Evolutionary conservation across 2,329 filamentous ascomycete species (phyloP), one percentile per base, ranked within the genome.

Genomic region (Fusarium begoniae): DNA sequence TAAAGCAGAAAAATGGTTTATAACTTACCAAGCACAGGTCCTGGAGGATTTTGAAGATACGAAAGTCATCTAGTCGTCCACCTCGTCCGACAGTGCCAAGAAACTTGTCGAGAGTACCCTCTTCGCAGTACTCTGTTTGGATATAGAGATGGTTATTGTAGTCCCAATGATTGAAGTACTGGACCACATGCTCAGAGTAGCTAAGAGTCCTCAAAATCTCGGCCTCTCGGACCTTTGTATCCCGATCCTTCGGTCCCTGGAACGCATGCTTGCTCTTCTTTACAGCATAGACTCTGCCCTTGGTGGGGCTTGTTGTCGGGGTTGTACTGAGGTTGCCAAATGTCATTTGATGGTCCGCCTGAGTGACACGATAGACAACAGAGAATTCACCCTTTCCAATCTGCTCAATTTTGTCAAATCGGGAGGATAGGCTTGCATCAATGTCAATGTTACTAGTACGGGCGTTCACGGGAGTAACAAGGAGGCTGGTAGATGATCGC

Each of bases 41-140:
- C 47, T 98, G 89, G 77, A 98, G 85, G 66, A 98, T 96, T 85
- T 99, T 99, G 94, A 96, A 99, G 82, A 98, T 98, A 70, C 96
- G 90, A 84, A 99, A 99, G 81, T 98, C 96, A 82, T 99, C 96
- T 74, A 99, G 85, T 76, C 96, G 90, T 53, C 94, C 95, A 80
- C 93, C 94, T 70, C 92, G 88, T 30, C 96, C 96, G 69, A 94
- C 90, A 66, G 93, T 90, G n/a, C 90, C 89, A 37, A 99, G 87
- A 80, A 98, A 99, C 22, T 91, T 88, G 80, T 97, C 93, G 48
- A 99, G 85, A 69, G 94, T 97, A 22, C 96, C 96, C 80, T 98
- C 94, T 81, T 98, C 95, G 79, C 96, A 99, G 80, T 92, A 98
- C 80, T 99, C 96, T 0, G 96, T 98, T 84, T 98, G 96, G 69